Percentiles rank a stretch among this genome's conserved stretches.
phyloP scores from a whole-genome alignment of 495 filamentous ascomycete genomes.

The Penicillium riverlandense region DNA sequence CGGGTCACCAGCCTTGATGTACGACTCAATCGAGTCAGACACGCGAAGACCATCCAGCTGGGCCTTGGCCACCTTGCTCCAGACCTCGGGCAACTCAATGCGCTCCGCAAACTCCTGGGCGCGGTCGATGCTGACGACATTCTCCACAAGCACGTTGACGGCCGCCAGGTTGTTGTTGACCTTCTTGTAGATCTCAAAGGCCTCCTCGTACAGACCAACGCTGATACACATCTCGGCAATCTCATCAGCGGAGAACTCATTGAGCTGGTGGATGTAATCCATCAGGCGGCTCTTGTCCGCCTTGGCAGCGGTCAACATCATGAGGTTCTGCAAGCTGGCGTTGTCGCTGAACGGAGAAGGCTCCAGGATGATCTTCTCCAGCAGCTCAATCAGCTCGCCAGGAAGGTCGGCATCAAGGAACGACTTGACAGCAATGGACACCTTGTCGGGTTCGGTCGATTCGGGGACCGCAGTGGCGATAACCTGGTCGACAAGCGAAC shows the following conservation, averaged over 20 bases:
- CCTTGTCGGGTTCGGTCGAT: slow-evolving; percentile 87
- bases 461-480: slow-evolving; percentile 95
- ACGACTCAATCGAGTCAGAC: slow-evolving; percentile 89
- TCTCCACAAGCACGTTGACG: slow-evolving; percentile 87
- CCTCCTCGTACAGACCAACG: slow-evolving; percentile 91
- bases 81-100: slow-evolving; percentile 93
- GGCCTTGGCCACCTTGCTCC: slow-evolving; percentile 98
- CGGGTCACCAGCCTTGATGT: slow-evolving; percentile 90
- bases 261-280: slow-evolving; percentile 91
- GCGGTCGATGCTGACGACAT: slow-evolving; percentile 97
- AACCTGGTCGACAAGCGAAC: slow-evolving; percentile 92
- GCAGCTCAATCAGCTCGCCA: slow-evolving; percentile 88
- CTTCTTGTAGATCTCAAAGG: slow-evolving; percentile 99
- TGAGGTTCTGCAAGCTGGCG: slow-evolving; percentile 86
- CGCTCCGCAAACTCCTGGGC: slow-evolving; percentile 95
- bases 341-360: slow-evolving; percentile 97
- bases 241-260: slow-evolving; percentile 83
- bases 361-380: slow-evolving; percentile 99
- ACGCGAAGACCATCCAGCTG: slow-evolving; percentile 95
- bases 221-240: slow-evolving; percentile 91
- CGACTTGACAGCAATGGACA: slow-evolving; percentile 87
- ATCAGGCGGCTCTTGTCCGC: slow-evolving; percentile 92
- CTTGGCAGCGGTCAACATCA: slow-evolving; percentile 96
- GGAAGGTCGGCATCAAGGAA: slow-evolving; percentile 89
- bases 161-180: slow-evolving; percentile 80